These are phyloP conservation scores for Thymus quinquecostatus DNA, from an alignment of 257 asterid species.

Conservation along the genomic window DNA sequence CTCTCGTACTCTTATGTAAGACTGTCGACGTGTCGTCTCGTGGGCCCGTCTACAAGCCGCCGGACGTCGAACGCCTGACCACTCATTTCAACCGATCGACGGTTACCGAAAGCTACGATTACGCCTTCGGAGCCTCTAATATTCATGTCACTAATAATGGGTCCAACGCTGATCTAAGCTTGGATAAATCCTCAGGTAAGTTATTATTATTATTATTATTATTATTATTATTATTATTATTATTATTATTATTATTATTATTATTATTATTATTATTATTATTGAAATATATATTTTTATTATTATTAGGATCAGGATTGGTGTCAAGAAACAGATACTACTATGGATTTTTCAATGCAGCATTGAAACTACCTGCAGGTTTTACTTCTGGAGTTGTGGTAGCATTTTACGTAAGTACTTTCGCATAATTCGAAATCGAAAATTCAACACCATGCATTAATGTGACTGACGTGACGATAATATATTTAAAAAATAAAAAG, in stretches of 20 bases:
- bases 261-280: constrained; percentile 6
- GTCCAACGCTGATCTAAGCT: constrained; percentile 53
- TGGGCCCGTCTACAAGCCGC: constrained; percentile 71
- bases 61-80: constrained; percentile 53
- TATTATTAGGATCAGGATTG: constrained; percentile 67
- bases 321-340: constrained; percentile 63
- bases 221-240: background rate
- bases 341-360: no score
- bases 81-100: constrained; percentile 44
- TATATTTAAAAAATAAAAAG: no score
- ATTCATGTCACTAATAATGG: constrained; percentile 55
- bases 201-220: background rate
- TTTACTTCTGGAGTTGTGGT: constrained; percentile 87
- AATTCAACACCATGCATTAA: no score
- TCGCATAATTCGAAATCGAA: no score
- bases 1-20: constrained; percentile 31
- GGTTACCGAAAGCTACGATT: constrained; percentile 49
- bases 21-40: constrained; percentile 41
- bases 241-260: background rate
- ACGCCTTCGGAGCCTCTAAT: constrained; percentile 58
- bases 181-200: constrained; percentile 69
- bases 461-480: no score
- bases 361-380: no score
- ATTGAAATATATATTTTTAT: background rate
- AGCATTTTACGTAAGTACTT: constrained; percentile 79